Percentiles rank a stretch among this genome's conserved stretches.
These are phyloP conservation scores for Penicillium crustosum DNA, from an alignment of 2,329 filamentous ascomycete genomes.

Conservation along the genomic window DNA sequence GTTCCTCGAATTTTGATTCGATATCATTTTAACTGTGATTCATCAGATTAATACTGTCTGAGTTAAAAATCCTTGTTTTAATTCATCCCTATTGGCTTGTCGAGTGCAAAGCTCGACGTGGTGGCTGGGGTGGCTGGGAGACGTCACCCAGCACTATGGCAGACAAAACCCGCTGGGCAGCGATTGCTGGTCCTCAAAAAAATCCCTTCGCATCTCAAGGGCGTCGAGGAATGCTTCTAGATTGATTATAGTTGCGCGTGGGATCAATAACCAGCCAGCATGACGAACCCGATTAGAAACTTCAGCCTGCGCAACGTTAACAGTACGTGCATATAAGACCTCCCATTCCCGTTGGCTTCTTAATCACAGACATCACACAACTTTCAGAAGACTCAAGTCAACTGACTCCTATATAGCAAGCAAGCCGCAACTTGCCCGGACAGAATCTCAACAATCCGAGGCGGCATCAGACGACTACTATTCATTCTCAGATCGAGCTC, in stretches of 20 bases:
- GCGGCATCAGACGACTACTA: conserved; percentile 52
- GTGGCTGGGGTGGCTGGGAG: conserved; percentile 31
- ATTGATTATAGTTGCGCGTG: conserved; percentile 18
- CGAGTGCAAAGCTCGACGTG: conserved; percentile 7
- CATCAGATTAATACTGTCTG: conserved; percentile 16
- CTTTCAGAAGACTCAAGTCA: conserved; percentile 1
- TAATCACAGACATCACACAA: background rate
- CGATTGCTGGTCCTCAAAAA: conserved; percentile 9
- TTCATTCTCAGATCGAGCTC: conserved; percentile 45
- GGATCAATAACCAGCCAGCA: conserved; percentile 20
- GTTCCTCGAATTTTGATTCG: conserved; percentile 11
- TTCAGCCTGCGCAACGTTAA: conserved; percentile 28
- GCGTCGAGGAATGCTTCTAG: conserved; percentile 24
- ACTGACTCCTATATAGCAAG: conserved; percentile 36
- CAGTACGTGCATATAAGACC: conserved; percentile 19
- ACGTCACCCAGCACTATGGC: conserved; percentile 16
- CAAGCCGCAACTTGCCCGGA: conserved; percentile 45
- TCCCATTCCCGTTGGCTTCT: conserved; percentile 6
- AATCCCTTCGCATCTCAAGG: conserved; percentile 15
- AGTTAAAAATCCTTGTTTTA: conserved; percentile 17
- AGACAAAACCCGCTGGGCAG: conserved; percentile 24
- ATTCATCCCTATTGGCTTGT: conserved; percentile 22
- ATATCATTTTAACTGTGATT: conserved; percentile 1
- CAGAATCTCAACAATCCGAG: conserved; percentile 48
- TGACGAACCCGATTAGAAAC: conserved; percentile 21